Evolutionary conservation across 371 early-diverging fungal genomes (phyloP).

Genomic region (Lichtheimia ramosa): DNA sequence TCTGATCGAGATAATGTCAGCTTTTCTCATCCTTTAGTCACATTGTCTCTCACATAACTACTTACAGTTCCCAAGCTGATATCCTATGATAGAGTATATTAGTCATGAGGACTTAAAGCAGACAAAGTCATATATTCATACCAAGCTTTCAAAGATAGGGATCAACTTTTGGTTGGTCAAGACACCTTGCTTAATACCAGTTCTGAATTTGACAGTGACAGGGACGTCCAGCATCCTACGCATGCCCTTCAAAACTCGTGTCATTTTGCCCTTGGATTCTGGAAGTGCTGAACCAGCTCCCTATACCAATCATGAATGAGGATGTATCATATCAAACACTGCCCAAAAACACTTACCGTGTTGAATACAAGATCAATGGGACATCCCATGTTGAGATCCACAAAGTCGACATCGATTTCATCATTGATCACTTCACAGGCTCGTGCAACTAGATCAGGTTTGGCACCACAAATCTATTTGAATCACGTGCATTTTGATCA

Average conservation of each 20-base stretch:
- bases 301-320: constrained; percentile 17
- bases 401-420: constrained; percentile 82
- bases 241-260: constrained; percentile 80
- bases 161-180: constrained; percentile 77
- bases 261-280: constrained; percentile 64
- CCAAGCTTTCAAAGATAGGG: constrained; percentile 66
- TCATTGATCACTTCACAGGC: constrained; percentile 74
- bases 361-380: constrained; percentile 90
- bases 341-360: constrained; percentile 28
- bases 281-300: constrained; percentile 89
- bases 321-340: neutral
- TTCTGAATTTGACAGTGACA: constrained; percentile 91
- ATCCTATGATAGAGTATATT: constrained; percentile 18
- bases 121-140: constrained; percentile 25
- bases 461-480: constrained; percentile 60
- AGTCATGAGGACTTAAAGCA: neutral
- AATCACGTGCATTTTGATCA: neutral
- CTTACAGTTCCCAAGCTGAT: constrained; percentile 50
- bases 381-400: constrained; percentile 96
- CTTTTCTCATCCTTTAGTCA: neutral
- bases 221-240: constrained; percentile 71
- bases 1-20: constrained; percentile 15
- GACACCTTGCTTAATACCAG: constrained; percentile 68
- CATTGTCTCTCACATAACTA: neutral
- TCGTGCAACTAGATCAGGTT: constrained; percentile 62